Evolutionary conservation across 2,329 filamentous ascomycete species (phyloP).

Genomic region (Aspergillus novoparasiticus): DNA sequence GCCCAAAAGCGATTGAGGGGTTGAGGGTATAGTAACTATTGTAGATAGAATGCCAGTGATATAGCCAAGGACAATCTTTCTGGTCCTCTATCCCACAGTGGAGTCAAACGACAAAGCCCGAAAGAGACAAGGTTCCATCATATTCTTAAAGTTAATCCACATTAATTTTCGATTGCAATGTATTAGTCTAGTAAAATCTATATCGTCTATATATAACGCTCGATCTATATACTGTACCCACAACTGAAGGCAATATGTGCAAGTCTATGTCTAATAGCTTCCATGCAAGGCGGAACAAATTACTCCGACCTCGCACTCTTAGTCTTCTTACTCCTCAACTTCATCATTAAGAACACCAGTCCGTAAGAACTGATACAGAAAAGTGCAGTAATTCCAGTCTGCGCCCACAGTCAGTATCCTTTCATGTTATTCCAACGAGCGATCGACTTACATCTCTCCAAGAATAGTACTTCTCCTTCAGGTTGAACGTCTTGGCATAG

Average conservation of each 20-base stretch:
- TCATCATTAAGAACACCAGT: conserved; percentile 53
- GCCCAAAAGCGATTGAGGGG: accelerated
- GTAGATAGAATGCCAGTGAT: too few species aligned
- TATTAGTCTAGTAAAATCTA: not conserved
- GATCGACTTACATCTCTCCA: conserved; percentile 40
- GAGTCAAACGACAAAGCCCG: too few species aligned
- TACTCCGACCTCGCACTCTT: conserved; percentile 45
- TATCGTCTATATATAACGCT: not conserved
- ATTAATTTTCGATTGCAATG: too few species aligned
- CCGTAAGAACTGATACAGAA: conserved; percentile 48
- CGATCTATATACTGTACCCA: not conserved
- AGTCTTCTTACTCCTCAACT: conserved; percentile 51
- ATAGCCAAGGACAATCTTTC: too few species aligned
- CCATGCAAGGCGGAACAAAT: not conserved
- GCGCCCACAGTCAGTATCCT: conserved; percentile 6
- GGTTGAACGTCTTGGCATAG: conserved; percentile 38
- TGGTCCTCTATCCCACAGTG: too few species aligned
- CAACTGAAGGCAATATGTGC: not conserved
- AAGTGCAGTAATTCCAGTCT: conserved; percentile 47
- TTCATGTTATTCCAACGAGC: not conserved
- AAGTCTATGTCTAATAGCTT: not conserved
- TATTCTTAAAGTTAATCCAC: too few species aligned
- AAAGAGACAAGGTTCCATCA: too few species aligned
- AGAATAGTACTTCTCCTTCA: conserved; percentile 36
- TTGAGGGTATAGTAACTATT: too few species aligned